These are phyloP conservation scores for Magnolia officinalis DNA, from an alignment of 164 flowering plant species.

Conservation along the genomic window DNA sequence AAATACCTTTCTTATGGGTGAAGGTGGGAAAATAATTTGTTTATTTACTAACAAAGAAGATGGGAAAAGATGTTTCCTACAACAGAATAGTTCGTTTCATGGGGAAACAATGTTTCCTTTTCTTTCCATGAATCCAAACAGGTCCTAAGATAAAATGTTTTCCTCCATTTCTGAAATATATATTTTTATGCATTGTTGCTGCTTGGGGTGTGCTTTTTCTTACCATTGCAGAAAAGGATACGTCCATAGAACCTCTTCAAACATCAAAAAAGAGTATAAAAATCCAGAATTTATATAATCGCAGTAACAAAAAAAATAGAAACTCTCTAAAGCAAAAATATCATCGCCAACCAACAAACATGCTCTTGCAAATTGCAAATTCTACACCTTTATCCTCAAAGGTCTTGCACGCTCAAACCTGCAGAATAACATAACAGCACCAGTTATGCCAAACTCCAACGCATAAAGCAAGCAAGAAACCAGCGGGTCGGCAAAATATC, in stretches of 20 bases:
- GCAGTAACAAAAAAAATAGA: not conserved
- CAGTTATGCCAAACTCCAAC: not conserved
- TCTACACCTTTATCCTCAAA: not conserved
- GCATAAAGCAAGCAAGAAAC: not conserved
- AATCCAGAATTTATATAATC: no score
- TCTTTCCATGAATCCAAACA: no score
- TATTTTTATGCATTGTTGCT: no score
- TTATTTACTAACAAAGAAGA: no score
- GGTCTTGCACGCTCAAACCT: conserved; percentile 18
- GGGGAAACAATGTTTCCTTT: no score
- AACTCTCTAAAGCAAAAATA: not conserved
- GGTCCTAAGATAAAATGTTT: no score
- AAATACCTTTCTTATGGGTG: no score
- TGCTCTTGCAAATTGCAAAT: not conserved
- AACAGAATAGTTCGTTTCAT: no score
- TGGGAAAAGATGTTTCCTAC: no score
- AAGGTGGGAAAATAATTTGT: no score
- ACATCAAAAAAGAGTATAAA: not conserved
- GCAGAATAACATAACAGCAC: not conserved
- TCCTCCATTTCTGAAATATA: no score
- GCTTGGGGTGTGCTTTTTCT: no score
- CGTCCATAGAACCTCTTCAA: not conserved
- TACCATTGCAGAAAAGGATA: not conserved
- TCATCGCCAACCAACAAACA: not conserved
- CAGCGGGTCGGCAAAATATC: not conserved